Percentiles rank a stretch among this genome's conserved stretches.
These are phyloP conservation scores for Soucietia sequanensis DNA, from an alignment of 805 yeast genomes.

Conservation along the genomic window DNA sequence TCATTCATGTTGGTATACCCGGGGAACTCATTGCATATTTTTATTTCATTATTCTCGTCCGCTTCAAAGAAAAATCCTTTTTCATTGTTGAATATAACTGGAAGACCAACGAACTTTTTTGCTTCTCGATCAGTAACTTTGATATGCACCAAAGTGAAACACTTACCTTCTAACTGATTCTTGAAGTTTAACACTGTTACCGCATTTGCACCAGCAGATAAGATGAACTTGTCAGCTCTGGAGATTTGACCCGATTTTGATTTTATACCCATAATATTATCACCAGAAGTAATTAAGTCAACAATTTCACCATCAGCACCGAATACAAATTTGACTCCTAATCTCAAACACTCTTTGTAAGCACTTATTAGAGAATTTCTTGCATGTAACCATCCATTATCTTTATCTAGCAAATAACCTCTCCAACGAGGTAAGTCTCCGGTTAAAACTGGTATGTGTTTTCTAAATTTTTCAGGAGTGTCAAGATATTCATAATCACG, in stretches of 20 bases:
- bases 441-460: slow-evolving; percentile 7
- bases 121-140: slow-evolving; percentile 32
- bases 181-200: slow-evolving; percentile 30
- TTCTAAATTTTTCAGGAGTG: slow-evolving; percentile 6
- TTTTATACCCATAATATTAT: slow-evolving; percentile 21
- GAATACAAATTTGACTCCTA: slow-evolving; percentile 11
- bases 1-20: slow-evolving; percentile 27
- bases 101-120: slow-evolving; percentile 22
- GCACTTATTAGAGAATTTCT: slow-evolving; percentile 23
- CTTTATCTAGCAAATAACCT: slow-evolving; percentile 26
- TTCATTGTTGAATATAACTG: slow-evolving; percentile 36
- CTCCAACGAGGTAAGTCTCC: slow-evolving; percentile 21
- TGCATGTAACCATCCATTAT: slow-evolving; percentile 40
- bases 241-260: slow-evolving; percentile 22
- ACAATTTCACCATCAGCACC: slow-evolving; percentile 10
- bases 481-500: slow-evolving; percentile 8
- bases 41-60: slow-evolving; percentile 30
- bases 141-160: slow-evolving; percentile 43
- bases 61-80: slow-evolving; percentile 45
- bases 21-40: slow-evolving; percentile 40
- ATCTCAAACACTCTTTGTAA: slow-evolving; percentile 3
- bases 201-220: slow-evolving; percentile 40
- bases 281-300: slow-evolving; percentile 4
- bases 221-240: slow-evolving; percentile 22
- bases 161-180: slow-evolving; percentile 35